phyloP scores from a whole-genome alignment of 2,329 filamentous ascomycete species.

The Sporothrix protearum region DNA sequence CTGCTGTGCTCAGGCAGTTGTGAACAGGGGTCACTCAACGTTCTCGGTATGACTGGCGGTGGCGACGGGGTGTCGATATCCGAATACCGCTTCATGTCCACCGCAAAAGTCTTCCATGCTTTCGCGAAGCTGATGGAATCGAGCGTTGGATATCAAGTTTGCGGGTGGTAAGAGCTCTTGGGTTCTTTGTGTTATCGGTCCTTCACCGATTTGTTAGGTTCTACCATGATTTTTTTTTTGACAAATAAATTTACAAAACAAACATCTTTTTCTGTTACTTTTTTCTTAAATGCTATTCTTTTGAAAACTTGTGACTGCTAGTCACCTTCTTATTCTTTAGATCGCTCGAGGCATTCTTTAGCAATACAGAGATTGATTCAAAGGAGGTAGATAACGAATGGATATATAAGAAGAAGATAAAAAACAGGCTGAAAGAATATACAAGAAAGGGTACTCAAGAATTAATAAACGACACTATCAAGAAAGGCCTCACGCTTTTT shows the following conservation, averaged over 20 bases:
- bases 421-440: neutral
- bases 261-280: too few relatives aligned
- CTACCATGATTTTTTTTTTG: too few relatives aligned
- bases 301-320: too few relatives aligned
- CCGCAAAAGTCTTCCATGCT: neutral
- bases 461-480: neutral
- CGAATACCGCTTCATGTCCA: neutral
- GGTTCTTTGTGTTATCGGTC: too few relatives aligned
- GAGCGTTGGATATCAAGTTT: too few relatives aligned
- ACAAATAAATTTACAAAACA: too few relatives aligned
- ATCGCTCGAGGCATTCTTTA: too few relatives aligned
- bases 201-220: too few relatives aligned
- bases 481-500: slow-evolving; percentile 40
- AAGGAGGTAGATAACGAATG: neutral
- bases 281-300: too few relatives aligned
- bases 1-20: neutral
- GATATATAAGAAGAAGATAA: neutral
- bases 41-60: neutral
- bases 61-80: slow-evolving; percentile 11
- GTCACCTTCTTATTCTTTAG: too few relatives aligned
- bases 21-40: neutral
- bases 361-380: neutral
- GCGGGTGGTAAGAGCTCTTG: too few relatives aligned
- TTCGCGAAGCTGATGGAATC: neutral
- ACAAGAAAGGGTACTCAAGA: neutral